phyloP scores from a whole-genome alignment of 106 monocot species.

The Gastrodia elata region DNA sequence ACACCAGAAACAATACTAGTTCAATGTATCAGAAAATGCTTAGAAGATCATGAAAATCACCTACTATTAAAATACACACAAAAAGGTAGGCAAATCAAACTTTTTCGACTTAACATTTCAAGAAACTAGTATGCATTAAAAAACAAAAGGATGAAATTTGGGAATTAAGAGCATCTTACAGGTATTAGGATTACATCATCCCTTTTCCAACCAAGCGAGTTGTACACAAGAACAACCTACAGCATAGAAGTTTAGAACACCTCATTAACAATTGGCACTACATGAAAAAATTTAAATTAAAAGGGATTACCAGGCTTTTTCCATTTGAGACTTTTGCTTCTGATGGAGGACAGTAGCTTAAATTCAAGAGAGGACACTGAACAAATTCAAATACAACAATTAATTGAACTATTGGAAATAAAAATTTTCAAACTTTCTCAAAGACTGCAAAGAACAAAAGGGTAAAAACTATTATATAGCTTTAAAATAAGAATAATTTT shows the following conservation, averaged over 20 bases:
- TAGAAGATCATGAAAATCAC: background rate
- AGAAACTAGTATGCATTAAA: background rate
- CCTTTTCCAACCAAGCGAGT: conserved; percentile 92
- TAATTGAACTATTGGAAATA: background rate
- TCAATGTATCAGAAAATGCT: background rate
- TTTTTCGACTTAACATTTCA: background rate
- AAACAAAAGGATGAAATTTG: conserved; percentile 6
- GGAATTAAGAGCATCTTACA: conserved; percentile 35
- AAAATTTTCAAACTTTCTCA: background rate
- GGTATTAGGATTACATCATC: conserved; percentile 80
- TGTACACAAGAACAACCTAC: conserved; percentile 89
- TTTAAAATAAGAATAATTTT: background rate
- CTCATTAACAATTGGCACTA: background rate
- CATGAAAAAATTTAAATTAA: conserved; percentile 3
- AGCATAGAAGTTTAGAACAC: background rate
- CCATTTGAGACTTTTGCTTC: conserved; percentile 49
- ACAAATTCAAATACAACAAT: background rate
- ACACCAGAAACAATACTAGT: background rate
- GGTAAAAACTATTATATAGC: background rate
- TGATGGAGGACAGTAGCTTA: conserved; percentile 83
- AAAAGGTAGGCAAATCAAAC: background rate
- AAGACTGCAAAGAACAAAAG: background rate
- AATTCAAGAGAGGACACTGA: conserved; percentile 89
- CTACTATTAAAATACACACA: background rate
- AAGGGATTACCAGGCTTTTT: conserved; percentile 63